Conservation (phyloP, 139 green algal species). For the Prasinococcaceae sp. region DNA sequence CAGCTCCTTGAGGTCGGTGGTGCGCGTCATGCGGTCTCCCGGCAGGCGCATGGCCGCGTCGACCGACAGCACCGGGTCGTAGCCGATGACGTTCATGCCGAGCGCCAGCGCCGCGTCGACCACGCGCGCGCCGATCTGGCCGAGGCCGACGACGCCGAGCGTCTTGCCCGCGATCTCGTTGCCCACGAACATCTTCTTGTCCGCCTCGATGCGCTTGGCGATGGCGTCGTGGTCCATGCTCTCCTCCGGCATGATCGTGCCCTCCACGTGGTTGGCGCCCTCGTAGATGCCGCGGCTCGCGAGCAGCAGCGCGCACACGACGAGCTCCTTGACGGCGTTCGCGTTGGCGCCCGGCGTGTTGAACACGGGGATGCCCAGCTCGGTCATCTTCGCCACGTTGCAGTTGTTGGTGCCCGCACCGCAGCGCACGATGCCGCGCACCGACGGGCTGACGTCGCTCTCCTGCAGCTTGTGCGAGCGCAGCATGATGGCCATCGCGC, state of each 20-base stretch:
- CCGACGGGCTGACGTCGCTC: conserved; percentile 14
- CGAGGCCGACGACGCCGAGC: conserved; percentile 35
- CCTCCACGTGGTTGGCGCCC: conserved; percentile 29
- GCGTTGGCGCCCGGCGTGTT: conserved; percentile 43
- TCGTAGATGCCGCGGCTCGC: conserved; percentile 34
- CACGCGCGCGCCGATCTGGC: conserved; percentile 32
- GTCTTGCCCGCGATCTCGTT: conserved; percentile 42
- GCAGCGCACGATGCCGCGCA: conserved; percentile 37
- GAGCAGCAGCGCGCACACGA: conserved; percentile 33
- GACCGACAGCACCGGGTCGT: conserved; percentile 37
- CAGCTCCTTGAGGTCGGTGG: conserved; percentile 29
- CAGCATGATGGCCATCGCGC: conserved; percentile 41
- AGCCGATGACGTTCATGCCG: conserved; percentile 41
- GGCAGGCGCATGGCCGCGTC: conserved; percentile 36
- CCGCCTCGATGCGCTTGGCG: conserved; percentile 36
- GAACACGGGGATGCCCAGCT: conserved; percentile 41
- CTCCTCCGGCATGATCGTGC: conserved; percentile 37
- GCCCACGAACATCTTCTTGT: conserved; percentile 41
- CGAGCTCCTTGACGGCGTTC: conserved; percentile 41
- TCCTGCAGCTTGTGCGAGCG: conserved; percentile 36
- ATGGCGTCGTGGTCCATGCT: conserved; percentile 31
- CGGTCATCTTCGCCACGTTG: conserved; percentile 33
- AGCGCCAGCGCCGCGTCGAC: conserved; percentile 34
- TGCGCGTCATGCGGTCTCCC: conserved; percentile 33
- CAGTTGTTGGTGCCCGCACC: conserved; percentile 42